Evolutionary conservation across 805 yeast species (phyloP).

Genomic region (Wickerhamomyces sydowiorum): DNA sequence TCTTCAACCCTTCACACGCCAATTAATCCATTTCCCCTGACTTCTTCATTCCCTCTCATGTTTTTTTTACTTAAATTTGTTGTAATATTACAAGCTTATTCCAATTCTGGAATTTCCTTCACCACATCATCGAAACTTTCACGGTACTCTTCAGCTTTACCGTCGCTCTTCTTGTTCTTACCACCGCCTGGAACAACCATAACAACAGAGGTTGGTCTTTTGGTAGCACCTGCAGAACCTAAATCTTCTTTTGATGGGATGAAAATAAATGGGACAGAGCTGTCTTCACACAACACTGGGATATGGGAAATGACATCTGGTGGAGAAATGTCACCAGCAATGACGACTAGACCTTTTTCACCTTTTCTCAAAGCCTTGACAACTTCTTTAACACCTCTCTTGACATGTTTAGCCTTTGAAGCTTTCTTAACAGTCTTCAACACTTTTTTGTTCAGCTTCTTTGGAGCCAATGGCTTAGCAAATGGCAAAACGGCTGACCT

Average conservation of each 20-base stretch:
- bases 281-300: slow-evolving; percentile 96
- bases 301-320: slow-evolving; percentile 95
- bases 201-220: slow-evolving; percentile 97
- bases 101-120: slow-evolving; percentile 62
- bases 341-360: slow-evolving; percentile 91
- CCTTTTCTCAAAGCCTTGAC: slow-evolving; percentile 97
- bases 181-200: slow-evolving; percentile 97
- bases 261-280: slow-evolving; percentile 84
- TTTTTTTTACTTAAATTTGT: no score
- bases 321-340: slow-evolving; percentile 98
- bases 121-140: slow-evolving; percentile 91
- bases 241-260: slow-evolving; percentile 97
- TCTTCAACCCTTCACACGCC: background rate
- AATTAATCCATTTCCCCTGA: background rate
- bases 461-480: slow-evolving; percentile 92
- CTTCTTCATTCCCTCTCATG: background rate
- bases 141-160: slow-evolving; percentile 81
- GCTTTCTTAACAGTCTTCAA: slow-evolving; percentile 96
- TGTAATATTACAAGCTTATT: no score
- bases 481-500: slow-evolving; percentile 87
- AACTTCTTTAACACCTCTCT: slow-evolving; percentile 98
- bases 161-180: slow-evolving; percentile 63
- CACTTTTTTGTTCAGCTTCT: slow-evolving; percentile 91
- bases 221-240: slow-evolving; percentile 98
- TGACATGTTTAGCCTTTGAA: slow-evolving; percentile 95